Evolutionary conservation across 2,329 filamentous ascomycete species (phyloP), one percentile per base, ranked within the genome.

Genomic region (Cladosporium austrohemisphaericum): DNA sequence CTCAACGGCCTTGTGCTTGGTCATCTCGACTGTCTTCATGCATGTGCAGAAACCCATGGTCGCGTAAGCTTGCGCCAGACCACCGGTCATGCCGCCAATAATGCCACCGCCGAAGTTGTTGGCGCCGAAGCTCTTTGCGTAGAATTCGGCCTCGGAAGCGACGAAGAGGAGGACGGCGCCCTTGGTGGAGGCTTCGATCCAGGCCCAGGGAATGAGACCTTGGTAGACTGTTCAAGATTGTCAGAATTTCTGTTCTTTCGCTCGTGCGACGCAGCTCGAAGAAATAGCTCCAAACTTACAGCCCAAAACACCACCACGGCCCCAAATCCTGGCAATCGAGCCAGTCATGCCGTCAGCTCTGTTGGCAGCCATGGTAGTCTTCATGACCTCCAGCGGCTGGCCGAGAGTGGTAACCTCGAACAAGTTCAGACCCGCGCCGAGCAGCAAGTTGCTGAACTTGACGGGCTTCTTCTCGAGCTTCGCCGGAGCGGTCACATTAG

Each of bases 21-120:
- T 98, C 74, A 98, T 98, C 74, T 98, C 93, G 60, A 97, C 93
- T 57, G 93, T 98, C 84, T 98, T 98, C 93, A 98, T 98, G 82
- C 93, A 98, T 55, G 93, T 98, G 76, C 93, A 98, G 84, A 98
- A 98, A 61, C 93, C 93, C 92, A 98, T 98, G 70, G 93, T 98
- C 59, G 93, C 93, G 71, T 98, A 98, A 53, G 93, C 93, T 76
- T 98, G 93, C 38, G 92, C 93, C 52, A 98, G 84, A 79, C 93
- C 93, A 68, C 93, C 93, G 18, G 84, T 80, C 78, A 98, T 89
- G 72, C 93, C 93, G 65, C 93, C 93, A 25, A 78, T 68, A 74
- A 98, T 97, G 68, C 93, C 93, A 60, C 84, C 83, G 44, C 86
- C 77, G 71, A 98, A 97, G 71, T 94, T 86, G 64, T 79, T 82